Conservation (phyloP, 2,329 filamentous ascomycete species). For the Fusarium sp. region DNA sequence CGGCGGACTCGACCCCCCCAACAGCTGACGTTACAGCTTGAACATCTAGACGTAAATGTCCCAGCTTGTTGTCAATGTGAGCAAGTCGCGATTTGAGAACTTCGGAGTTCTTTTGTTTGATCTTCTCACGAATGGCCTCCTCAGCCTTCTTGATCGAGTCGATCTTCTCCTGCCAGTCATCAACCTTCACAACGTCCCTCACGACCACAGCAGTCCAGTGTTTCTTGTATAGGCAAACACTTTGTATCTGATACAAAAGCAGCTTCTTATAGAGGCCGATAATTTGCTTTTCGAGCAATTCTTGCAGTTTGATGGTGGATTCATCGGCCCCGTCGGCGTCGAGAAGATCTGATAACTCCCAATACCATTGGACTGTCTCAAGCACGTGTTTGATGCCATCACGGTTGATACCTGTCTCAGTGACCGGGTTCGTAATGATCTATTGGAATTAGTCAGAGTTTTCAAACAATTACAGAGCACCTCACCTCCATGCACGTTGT, state of each 20-base stretch:
- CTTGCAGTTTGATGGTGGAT: background rate
- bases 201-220: background rate
- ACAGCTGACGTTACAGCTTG: background rate
- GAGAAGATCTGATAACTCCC: constrained; percentile 1
- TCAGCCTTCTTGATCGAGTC: constrained; percentile 7
- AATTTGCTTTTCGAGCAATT: background rate
- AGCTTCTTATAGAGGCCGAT: background rate
- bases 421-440: constrained; percentile 2
- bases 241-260: background rate
- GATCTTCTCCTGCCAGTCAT: constrained; percentile 9
- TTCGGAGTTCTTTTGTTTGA: background rate
- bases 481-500: constrained; percentile 3
- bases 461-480: background rate
- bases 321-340: accelerated
- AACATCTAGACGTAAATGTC: background rate
- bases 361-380: constrained; percentile 9
- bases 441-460: background rate
- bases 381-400: constrained; percentile 10
- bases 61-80: background rate
- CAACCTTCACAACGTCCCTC: background rate
- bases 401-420: background rate
- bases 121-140: background rate
- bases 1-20: background rate
- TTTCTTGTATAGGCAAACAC: background rate
- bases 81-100: background rate